Base-by-base conservation (phyloP, 306 rosid genomes). In the Phaseolus lunatus region DNA sequence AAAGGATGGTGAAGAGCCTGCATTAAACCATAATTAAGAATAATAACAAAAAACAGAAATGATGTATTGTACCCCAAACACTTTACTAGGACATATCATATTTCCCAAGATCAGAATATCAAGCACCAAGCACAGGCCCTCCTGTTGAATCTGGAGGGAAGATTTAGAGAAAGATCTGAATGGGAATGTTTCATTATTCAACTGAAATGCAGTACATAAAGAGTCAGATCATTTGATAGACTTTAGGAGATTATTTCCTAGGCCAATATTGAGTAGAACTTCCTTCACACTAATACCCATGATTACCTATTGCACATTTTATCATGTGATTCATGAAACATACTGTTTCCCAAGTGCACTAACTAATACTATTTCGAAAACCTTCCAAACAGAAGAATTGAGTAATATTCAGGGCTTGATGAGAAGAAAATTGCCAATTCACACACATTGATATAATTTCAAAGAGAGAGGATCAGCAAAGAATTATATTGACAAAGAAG, bases 1-100 rank as follows among this genome's bases (percentile, higher is more conserved):
- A 95, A 95, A 67, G 99, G 97, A 79, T 95, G 99, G 78, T 95
- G 99, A 86, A 95, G 83, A 77, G 99, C 91, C 98, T 95, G 87
- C 72, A 39, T 6, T 73, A 78, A 29, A 53, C 37, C 15, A 68
- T 63, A 16, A 70, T 27, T 70, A 45, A 62, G 37, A 26, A 39
- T 57, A 58, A 31, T 23, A 74, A 53, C 16, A 57, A 65, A 75
- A 35, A 37, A 31, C 33, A 75, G 37, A 79, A 75, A 78, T 44
- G 31, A 26, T 66, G 19, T 54, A 39, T 41, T 35, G 54, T 70
- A 54, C 43, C 19, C 76, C 76, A 37, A 62, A 77, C 19, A 53
- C 9, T 73, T 37, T 19, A 29, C 72, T 23, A 66, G 48, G 13
- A 72, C 24, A 67, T 19, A 24, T 58, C 49, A 11, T 72, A 11